Evolutionary conservation across 169 alveolate genomes (phyloP).

Genomic region (Cyclospora cayetanensis): DNA sequence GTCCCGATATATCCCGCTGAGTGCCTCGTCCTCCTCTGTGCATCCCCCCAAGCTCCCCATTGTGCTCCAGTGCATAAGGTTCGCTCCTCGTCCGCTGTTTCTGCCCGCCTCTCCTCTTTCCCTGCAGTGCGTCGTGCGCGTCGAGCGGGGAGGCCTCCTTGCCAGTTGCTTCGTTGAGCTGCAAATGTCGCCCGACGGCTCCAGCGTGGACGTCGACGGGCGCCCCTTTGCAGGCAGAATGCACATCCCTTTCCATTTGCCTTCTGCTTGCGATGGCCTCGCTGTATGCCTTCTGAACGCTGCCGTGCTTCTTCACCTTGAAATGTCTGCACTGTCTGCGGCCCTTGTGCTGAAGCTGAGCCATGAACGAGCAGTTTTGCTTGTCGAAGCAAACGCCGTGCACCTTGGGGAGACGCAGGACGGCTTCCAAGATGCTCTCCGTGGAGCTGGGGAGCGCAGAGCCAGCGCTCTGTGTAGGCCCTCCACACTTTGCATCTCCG

Average conservation of each 20-base stretch:
- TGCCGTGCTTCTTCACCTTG: neutral
- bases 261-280: neutral
- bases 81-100: neutral
- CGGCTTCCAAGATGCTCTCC: neutral
- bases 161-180: neutral
- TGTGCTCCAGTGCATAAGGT: neutral
- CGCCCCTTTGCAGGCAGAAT: neutral
- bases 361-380: neutral
- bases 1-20: neutral
- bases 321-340: neutral
- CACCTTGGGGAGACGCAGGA: neutral
- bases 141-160: neutral
- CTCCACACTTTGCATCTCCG: too few species aligned
- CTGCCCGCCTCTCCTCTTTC: neutral
- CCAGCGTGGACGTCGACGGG: neutral
- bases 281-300: neutral
- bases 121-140: neutral
- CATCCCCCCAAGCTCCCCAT: neutral
- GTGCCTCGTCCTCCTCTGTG: neutral
- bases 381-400: slow-evolving; percentile 11
- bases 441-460: neutral
- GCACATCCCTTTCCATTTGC: neutral
- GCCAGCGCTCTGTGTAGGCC: too few species aligned
- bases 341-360: slow-evolving; percentile 3
- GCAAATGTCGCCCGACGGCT: neutral